Base-by-base conservation (phyloP, 2,329 filamentous ascomycete genomes). In the Aspergillus hortae region DNA sequence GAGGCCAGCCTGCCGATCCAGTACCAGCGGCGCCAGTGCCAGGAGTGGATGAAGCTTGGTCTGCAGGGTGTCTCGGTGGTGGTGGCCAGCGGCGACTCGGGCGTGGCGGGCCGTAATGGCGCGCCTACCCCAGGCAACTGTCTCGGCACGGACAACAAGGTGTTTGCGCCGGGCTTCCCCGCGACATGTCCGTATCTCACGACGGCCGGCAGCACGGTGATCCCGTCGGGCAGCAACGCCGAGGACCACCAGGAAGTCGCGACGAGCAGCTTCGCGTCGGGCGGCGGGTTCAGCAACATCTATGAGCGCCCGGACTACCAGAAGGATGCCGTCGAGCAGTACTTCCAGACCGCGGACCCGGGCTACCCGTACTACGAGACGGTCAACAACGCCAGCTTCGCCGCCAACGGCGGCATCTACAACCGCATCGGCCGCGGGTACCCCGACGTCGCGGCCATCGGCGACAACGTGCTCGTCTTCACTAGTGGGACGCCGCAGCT, bases 31-130 rank as follows among this genome's bases (percentile, higher is more conserved):
- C 70, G 70, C 44, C 69, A 75, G 56, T 76, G 73, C 55, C 61
- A 62, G 21, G 73, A 76, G 53, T 77, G 69, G 63, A 69, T 79
- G 67, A 80, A 80, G 57, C 70, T 80, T 17, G 76, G 76, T n/a
- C 65, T 77, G 36, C 74, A 76, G 54, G 77, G 77, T 17, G 70
- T 76, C 10, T 74, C 71, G 7, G 64, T 79, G 33, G 57, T 79
- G 38, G 70, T 77, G 17, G 73, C 76, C 6, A 76, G 72, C 3
- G 77, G 77, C 10, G 77, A 80, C 58, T 71, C 65, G 23, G 77
- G 76, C 40, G 76, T 76, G 4, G 68, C 61, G 9, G 65, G 67
- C 36, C 60, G 60, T 33, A 51, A 52, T 21, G 64, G 65, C 9
- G 64, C 69, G 35, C 59, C 62, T 4, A 65, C 58, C 2, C 54